These are phyloP conservation scores for Volvariella volvacea DNA, from an alignment of 1,284 basidiomycete genomes.

Conservation along the genomic window DNA sequence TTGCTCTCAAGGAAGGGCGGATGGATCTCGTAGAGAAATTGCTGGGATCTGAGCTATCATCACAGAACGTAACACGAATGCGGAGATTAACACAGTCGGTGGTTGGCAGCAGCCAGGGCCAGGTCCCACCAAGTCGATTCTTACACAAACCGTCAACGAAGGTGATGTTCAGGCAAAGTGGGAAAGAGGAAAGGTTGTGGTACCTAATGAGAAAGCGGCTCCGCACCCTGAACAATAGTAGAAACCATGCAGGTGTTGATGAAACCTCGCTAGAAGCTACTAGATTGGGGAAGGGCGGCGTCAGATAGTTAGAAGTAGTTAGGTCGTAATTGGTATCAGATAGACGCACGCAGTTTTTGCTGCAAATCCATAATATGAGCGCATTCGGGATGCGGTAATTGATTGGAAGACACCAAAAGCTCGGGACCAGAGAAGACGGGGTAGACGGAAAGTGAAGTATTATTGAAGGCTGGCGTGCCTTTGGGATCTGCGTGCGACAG, in stretches of 20 bases:
- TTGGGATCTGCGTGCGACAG: background rate
- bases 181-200: slow-evolving; percentile 28
- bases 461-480: background rate
- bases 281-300: no score
- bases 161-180: slow-evolving; percentile 20
- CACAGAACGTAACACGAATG: slow-evolving; percentile 13
- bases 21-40: slow-evolving; percentile 39
- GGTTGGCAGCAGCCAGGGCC: slow-evolving; percentile 13
- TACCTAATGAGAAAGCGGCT: slow-evolving; percentile 18
- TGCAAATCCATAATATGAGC: no score
- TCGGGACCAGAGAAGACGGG: no score
- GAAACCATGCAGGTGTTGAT: no score
- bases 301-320: no score
- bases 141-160: slow-evolving; percentile 13
- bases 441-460: background rate
- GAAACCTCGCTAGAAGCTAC: no score
- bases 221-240: background rate
- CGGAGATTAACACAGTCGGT: slow-evolving; percentile 21
- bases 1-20: slow-evolving; percentile 58
- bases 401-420: no score
- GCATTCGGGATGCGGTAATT: no score
- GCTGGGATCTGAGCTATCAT: slow-evolving; percentile 20
- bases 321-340: no score
- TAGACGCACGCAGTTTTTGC: no score
- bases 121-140: slow-evolving; percentile 10